Evolutionary conservation across 768 basidiomycete species (phyloP).

Genomic region (Sutorius australiensis): DNA sequence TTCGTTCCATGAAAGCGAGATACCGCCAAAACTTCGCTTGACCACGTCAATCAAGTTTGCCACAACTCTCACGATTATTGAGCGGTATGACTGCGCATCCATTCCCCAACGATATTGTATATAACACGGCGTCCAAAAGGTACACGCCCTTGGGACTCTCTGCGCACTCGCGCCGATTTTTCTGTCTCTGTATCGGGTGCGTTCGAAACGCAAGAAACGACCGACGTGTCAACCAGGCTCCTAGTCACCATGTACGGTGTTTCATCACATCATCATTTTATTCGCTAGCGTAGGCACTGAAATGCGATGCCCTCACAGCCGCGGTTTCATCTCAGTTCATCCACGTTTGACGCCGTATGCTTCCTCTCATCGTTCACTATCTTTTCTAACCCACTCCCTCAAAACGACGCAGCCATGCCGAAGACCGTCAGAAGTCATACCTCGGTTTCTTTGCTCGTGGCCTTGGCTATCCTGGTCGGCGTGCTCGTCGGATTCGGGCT

Average conservation of each 20-base stretch:
- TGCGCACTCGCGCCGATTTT: neutral
- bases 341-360: neutral
- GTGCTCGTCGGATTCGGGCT: conserved; percentile 28
- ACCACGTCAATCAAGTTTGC: too few relatives aligned
- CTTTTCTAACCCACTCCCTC: neutral
- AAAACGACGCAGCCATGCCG: conserved; percentile 4
- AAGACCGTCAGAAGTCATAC: neutral
- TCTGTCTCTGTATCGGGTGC: neutral
- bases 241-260: neutral
- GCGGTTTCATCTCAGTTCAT: neutral
- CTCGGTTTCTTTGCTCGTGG: conserved; percentile 12
- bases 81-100: too few relatives aligned
- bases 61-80: too few relatives aligned
- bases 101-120: too few relatives aligned
- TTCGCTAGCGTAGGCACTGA: neutral
- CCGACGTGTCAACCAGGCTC: neutral
- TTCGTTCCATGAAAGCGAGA: neutral
- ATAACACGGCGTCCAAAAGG: neutral
- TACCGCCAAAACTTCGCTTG: too few relatives aligned
- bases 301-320: conserved; percentile 5
- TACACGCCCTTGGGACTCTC: neutral
- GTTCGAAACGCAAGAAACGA: neutral
- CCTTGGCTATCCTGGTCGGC: conserved; percentile 23
- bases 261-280: neutral
- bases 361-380: neutral